These are phyloP conservation scores for Sphagnum contortum DNA, from an alignment of 225 moss, liverwort and hornwort genomes.

Conservation along the genomic window DNA sequence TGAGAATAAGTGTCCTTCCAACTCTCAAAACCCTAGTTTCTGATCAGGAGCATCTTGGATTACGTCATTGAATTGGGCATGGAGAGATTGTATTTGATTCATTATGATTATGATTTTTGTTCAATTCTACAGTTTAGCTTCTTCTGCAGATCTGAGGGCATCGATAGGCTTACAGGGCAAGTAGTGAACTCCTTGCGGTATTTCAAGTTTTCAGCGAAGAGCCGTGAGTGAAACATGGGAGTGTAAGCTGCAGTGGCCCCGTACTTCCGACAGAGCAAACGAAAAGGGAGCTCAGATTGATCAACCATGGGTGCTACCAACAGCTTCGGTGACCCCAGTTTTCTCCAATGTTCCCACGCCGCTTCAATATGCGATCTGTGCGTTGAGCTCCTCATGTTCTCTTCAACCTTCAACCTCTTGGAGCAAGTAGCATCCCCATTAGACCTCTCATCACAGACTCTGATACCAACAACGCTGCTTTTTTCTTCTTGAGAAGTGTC, in stretches of 20 bases:
- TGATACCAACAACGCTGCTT: too few relatives aligned
- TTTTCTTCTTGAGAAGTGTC: too few relatives aligned
- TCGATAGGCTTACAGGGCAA: constrained; percentile 54
- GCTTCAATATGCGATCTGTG: constrained; percentile 26
- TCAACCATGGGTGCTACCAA: constrained; percentile 99
- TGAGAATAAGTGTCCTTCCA: not conserved
- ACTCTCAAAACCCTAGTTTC: not conserved
- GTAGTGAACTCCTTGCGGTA: constrained; percentile 95
- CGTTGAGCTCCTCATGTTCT: constrained; percentile 2
- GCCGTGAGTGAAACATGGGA: constrained; percentile 90
- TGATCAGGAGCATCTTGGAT: too few relatives aligned
- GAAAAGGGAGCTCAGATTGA: constrained; percentile 96
- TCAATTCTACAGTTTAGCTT: too few relatives aligned
- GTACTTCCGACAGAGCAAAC: constrained; percentile 94
- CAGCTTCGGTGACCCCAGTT: constrained; percentile 73
- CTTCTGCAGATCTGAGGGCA: too few relatives aligned
- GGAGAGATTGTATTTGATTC: too few relatives aligned
- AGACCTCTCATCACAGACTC: constrained; percentile 5
- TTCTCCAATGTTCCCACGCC: constrained; percentile 93
- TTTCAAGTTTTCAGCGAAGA: constrained; percentile 69
- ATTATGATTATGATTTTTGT: too few relatives aligned
- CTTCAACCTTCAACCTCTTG: constrained; percentile 48
- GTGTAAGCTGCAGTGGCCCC: constrained; percentile 97
- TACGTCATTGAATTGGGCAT: too few relatives aligned
- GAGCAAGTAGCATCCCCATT: constrained; percentile 14